Percentiles rank a stretch among this genome's conserved stretches.
Evolutionary conservation across 139 green algal genomes (phyloP).

Genomic region (Closterium sp.): DNA sequence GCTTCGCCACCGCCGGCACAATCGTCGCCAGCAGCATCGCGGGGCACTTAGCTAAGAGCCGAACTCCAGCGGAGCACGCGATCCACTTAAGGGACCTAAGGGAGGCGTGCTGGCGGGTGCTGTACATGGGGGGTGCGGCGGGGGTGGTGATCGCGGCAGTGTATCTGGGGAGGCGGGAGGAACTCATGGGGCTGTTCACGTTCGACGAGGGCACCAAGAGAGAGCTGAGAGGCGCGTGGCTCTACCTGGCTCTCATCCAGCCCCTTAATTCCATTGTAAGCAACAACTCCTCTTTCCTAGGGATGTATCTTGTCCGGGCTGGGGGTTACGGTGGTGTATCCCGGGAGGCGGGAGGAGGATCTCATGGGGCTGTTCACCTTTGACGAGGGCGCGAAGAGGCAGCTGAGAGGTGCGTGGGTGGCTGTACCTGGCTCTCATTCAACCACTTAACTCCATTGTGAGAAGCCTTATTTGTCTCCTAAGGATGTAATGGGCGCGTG

Average conservation of each 20-base stretch:
- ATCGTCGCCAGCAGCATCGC: constrained; percentile 60
- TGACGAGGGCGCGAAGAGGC: constrained; percentile 12
- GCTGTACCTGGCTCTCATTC: constrained; percentile 52
- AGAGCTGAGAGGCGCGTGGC: constrained; percentile 50
- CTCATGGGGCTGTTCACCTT: constrained; percentile 61
- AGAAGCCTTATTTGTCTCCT: background rate
- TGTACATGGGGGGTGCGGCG: constrained; percentile 47
- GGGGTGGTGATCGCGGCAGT: background rate
- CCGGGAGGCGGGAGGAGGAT: background rate
- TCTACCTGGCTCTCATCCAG: constrained; percentile 55
- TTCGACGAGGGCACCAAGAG: constrained; percentile 25
- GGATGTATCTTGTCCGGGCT: no score
- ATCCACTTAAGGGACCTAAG: constrained; percentile 19
- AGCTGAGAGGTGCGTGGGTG: constrained; percentile 57
- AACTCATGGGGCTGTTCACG: constrained; percentile 60
- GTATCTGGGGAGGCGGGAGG: background rate
- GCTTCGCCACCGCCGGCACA: constrained; percentile 69
- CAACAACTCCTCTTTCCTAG: background rate
- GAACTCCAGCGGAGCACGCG: background rate
- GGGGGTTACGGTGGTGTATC: no score
- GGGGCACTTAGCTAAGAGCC: constrained; percentile 14
- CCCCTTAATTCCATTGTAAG: constrained; percentile 62
- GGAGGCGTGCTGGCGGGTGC: constrained; percentile 49
- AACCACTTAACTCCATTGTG: constrained; percentile 63
- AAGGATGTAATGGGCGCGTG: no score